These are phyloP conservation scores for Cucurbitaria berberidis DNA, from an alignment of 2,329 filamentous ascomycete species.

Conservation along the genomic window DNA sequence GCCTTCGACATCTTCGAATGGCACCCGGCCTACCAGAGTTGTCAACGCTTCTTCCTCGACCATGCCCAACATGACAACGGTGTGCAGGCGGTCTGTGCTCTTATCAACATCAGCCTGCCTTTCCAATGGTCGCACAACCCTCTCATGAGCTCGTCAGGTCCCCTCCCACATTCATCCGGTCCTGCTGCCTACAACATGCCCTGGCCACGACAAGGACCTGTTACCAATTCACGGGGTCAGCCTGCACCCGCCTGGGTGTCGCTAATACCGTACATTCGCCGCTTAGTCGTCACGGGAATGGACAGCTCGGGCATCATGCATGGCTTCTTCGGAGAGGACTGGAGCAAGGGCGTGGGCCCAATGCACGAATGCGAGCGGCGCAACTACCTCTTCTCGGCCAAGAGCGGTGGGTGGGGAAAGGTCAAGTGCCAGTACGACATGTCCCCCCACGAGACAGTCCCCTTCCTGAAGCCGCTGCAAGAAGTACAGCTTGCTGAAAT, in stretches of 20 bases:
- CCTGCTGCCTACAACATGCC: constrained; percentile 45
- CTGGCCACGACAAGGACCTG: constrained; percentile 52
- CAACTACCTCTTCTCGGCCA: constrained; percentile 95
- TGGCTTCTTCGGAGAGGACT: constrained; percentile 96
- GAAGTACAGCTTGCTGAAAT: constrained; percentile 80
- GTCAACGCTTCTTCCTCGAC: constrained; percentile 89
- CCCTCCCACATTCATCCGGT: constrained; percentile 38
- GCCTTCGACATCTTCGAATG: constrained; percentile 86
- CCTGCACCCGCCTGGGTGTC: constrained; percentile 62
- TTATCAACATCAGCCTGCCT: constrained; percentile 89
- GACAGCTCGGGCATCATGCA: constrained; percentile 86
- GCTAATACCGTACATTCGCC: constrained; percentile 86
- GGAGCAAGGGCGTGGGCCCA: constrained; percentile 77
- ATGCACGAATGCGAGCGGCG: constrained; percentile 87
- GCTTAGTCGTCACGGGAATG: constrained; percentile 89
- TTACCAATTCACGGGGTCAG: constrained; percentile 46
- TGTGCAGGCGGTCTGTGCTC: constrained; percentile 86
- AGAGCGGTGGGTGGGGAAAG: constrained; percentile 86
- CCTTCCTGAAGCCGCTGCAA: constrained; percentile 84
- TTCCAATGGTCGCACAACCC: constrained; percentile 71
- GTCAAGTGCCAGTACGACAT: constrained; percentile 94
- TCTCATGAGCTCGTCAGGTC: constrained; percentile 48
- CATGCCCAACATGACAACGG: constrained; percentile 82
- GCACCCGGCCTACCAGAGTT: constrained; percentile 90
- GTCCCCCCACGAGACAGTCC: constrained; percentile 79